Evolutionary conservation across 768 basidiomycete species (phyloP).

Genomic region (Boletus reticuloceps): DNA sequence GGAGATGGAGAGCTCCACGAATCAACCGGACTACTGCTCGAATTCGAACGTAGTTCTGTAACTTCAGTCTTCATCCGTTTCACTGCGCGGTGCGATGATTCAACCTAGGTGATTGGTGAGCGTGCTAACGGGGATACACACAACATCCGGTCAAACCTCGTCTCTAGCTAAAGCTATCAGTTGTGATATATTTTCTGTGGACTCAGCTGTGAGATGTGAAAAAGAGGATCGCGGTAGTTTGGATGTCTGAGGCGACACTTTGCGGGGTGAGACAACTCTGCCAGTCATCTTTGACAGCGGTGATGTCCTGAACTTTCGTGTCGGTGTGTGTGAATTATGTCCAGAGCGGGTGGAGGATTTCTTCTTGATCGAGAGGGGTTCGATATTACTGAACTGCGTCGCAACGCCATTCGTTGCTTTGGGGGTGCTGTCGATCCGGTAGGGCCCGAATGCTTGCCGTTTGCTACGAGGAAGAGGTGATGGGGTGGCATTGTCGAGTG

Average conservation of each 20-base stretch:
- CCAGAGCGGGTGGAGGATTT: slow-evolving; percentile 61
- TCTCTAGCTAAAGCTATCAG: slow-evolving; percentile 56
- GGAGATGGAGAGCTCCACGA: slow-evolving; percentile 56
- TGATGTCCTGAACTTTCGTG: slow-evolving; percentile 43
- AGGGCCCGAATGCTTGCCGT: slow-evolving; percentile 62
- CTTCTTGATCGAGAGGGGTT: slow-evolving; percentile 85
- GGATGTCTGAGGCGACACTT: slow-evolving; percentile 52
- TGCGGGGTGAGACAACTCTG: slow-evolving; percentile 47
- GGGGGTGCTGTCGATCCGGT: slow-evolving; percentile 54
- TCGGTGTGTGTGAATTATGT: slow-evolving; percentile 37
- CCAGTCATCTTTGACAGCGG: slow-evolving; percentile 49
- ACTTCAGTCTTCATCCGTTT: slow-evolving; percentile 76
- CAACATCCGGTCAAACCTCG: slow-evolving; percentile 45
- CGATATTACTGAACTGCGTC: slow-evolving; percentile 47
- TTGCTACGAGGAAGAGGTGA: slow-evolving; percentile 69
- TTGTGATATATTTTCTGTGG: slow-evolving; percentile 46
- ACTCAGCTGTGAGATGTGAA: slow-evolving; percentile 33
- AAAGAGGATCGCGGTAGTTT: slow-evolving; percentile 29
- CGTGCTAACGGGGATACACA: not conserved
- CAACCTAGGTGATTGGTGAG: slow-evolving; percentile 47
- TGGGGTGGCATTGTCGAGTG: slow-evolving; percentile 30
- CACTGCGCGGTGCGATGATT: slow-evolving; percentile 63
- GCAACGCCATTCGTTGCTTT: slow-evolving; percentile 36
- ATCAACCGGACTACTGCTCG: slow-evolving; percentile 24
- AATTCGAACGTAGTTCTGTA: slow-evolving; percentile 36